phyloP scores from a whole-genome alignment of 2,329 filamentous ascomycete genomes.

The Plenodomus lindquistii region DNA sequence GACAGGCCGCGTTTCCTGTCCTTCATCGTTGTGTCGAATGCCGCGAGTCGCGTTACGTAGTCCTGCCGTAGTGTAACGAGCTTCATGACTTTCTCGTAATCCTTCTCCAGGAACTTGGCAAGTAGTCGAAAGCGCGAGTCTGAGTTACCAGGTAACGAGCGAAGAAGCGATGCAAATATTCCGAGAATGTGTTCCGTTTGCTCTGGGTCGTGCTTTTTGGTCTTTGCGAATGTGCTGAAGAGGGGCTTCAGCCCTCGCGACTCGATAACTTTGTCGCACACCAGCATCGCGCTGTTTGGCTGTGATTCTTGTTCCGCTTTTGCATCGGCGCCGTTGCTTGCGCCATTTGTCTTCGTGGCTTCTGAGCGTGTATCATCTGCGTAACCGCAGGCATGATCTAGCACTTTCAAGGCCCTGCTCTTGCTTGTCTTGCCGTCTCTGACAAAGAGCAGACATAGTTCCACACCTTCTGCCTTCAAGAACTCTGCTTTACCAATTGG shows the following conservation, averaged over 20 bases:
- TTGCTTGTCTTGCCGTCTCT: slow-evolving; percentile 86
- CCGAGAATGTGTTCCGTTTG: slow-evolving; percentile 79
- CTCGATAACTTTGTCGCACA: slow-evolving; percentile 78
- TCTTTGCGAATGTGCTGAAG: slow-evolving; percentile 89
- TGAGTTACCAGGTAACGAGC: slow-evolving; percentile 76
- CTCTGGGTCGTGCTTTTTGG: slow-evolving; percentile 71
- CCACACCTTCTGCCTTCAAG: slow-evolving; percentile 86
- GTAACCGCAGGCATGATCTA: slow-evolving; percentile 79
- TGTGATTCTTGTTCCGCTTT: slow-evolving; percentile 1
- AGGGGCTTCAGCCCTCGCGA: slow-evolving; percentile 81
- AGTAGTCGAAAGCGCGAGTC: slow-evolving; percentile 78
- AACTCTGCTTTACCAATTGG: slow-evolving; percentile 76
- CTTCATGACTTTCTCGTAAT: slow-evolving; percentile 81
- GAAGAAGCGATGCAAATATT: slow-evolving; percentile 81
- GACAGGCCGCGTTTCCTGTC: slow-evolving; percentile 59
- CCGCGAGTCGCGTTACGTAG: slow-evolving; percentile 65
- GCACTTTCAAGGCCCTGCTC: slow-evolving; percentile 72
- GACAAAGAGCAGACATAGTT: slow-evolving; percentile 89
- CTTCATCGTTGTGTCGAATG: slow-evolving; percentile 66
- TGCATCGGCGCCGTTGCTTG: slow-evolving; percentile 18
- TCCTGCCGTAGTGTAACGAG: slow-evolving; percentile 72
- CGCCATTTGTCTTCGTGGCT: slow-evolving; percentile 19
- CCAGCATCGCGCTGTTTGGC: slow-evolving; percentile 53
- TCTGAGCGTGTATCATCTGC: slow-evolving; percentile 28
- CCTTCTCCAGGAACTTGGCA: slow-evolving; percentile 94